Evolutionary conservation across 1,284 basidiomycete genomes (phyloP).

Genomic region (Inonotus obliquus): DNA sequence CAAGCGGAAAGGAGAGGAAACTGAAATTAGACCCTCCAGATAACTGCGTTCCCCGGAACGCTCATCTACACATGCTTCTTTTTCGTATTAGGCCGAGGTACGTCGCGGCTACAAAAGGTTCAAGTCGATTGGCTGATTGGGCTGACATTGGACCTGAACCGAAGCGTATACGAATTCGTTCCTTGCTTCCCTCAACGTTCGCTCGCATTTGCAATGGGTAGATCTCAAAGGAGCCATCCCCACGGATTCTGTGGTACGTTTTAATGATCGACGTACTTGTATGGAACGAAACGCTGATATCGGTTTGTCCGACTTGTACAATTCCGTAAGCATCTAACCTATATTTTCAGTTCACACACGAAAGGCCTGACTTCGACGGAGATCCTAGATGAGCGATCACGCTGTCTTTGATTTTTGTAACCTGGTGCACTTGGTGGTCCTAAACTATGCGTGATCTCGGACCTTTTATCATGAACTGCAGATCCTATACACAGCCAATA

Average conservation of each 20-base stretch:
- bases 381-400: not conserved
- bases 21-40: slow-evolving; percentile 30
- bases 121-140: not conserved
- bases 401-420: not conserved
- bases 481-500: not conserved
- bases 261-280: not conserved
- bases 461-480: not conserved
- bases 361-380: not conserved
- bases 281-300: not conserved
- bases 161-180: not conserved
- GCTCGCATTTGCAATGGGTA: not conserved
- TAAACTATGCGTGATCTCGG: not conserved
- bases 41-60: slow-evolving; percentile 41
- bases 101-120: slow-evolving; percentile 18
- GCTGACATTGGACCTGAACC: not conserved
- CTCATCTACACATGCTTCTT: slow-evolving; percentile 56
- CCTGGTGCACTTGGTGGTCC: not conserved
- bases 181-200: not conserved
- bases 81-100: slow-evolving; percentile 50
- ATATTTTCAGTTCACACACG: not conserved
- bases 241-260: not conserved
- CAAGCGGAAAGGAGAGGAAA: slow-evolving; percentile 2
- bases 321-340: not conserved
- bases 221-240: not conserved
- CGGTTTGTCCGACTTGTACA: not conserved